Conservation (phyloP, 345 rosid species). For the Zanthoxylum bungeanum region DNA sequence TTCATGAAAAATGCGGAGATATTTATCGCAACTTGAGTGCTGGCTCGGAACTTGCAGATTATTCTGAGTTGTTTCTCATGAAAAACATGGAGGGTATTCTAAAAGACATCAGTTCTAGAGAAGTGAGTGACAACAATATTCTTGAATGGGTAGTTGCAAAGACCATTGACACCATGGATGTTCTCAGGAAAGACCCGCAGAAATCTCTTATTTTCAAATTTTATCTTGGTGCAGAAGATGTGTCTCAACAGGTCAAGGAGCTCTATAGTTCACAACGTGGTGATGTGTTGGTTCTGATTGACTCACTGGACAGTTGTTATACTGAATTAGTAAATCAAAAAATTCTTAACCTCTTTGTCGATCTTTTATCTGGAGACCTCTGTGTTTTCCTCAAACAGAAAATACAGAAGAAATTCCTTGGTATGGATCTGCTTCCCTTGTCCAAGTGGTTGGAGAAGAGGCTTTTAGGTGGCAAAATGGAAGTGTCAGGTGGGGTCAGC, state of each 20-base stretch:
- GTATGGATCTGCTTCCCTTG: constrained; percentile 60
- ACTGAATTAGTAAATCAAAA: constrained; percentile 69
- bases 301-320: constrained; percentile 64
- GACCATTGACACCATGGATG: constrained; percentile 66
- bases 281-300: constrained; percentile 71
- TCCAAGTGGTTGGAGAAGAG: constrained; percentile 90
- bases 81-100: constrained; percentile 79
- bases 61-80: constrained; percentile 63
- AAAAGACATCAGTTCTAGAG: constrained; percentile 49
- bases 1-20: constrained; percentile 69
- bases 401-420: constrained; percentile 53
- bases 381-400: constrained; percentile 56
- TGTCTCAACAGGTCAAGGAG: constrained; percentile 41
- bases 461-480: constrained; percentile 65
- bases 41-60: constrained; percentile 48
- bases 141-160: constrained; percentile 71
- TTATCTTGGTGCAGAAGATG: constrained; percentile 63
- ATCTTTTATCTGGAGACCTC: constrained; percentile 65
- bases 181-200: constrained; percentile 69
- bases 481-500: constrained; percentile 43
- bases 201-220: constrained; percentile 49
- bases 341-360: constrained; percentile 82
- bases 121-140: constrained; percentile 41
- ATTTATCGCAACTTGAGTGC: constrained; percentile 48
- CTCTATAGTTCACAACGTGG: constrained; percentile 48